Conservation (phyloP, 2,329 filamentous ascomycete species). For the Eutypa lata region DNA sequence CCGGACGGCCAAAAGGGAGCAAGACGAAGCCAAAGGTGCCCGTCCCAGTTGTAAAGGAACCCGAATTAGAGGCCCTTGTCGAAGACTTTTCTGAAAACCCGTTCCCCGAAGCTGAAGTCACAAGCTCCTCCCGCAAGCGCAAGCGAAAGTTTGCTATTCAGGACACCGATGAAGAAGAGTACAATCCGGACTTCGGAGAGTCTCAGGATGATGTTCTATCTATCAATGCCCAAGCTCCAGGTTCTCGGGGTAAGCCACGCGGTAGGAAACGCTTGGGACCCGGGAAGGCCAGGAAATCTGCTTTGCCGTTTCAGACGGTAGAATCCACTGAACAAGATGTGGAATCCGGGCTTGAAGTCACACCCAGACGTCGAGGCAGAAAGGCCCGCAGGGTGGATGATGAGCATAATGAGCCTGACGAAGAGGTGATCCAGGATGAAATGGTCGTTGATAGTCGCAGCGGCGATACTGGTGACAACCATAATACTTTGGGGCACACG, state of each 20-base stretch:
- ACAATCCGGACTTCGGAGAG: constrained; percentile 18
- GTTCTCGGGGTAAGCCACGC: constrained; percentile 9
- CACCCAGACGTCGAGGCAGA: constrained; percentile 19
- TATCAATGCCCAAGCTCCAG: constrained; percentile 7
- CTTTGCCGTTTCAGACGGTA: constrained; percentile 12
- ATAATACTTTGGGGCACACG: neutral
- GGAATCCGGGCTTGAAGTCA: constrained; percentile 13
- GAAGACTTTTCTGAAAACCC: constrained; percentile 19
- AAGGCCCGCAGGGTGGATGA: constrained; percentile 13
- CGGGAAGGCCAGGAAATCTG: constrained; percentile 10
- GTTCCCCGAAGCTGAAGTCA: constrained; percentile 15
- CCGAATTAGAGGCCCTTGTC: constrained; percentile 22
- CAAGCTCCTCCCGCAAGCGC: constrained; percentile 21
- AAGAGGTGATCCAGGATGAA: constrained; percentile 4
- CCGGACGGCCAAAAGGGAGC: constrained; percentile 3
- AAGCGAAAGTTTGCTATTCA: constrained; percentile 18
- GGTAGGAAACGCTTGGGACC: constrained; percentile 15
- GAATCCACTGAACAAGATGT: constrained; percentile 5
- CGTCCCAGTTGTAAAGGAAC: constrained; percentile 22
- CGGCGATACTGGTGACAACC: neutral
- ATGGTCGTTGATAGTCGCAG: constrained; percentile 10
- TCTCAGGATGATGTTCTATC: constrained; percentile 23
- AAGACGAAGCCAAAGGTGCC: constrained; percentile 25
- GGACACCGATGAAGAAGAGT: constrained; percentile 25
- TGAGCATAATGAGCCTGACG: constrained; percentile 6